phyloP scores from a whole-genome alignment of 139 green algal genomes.

The Picochlorum sp. region DNA sequence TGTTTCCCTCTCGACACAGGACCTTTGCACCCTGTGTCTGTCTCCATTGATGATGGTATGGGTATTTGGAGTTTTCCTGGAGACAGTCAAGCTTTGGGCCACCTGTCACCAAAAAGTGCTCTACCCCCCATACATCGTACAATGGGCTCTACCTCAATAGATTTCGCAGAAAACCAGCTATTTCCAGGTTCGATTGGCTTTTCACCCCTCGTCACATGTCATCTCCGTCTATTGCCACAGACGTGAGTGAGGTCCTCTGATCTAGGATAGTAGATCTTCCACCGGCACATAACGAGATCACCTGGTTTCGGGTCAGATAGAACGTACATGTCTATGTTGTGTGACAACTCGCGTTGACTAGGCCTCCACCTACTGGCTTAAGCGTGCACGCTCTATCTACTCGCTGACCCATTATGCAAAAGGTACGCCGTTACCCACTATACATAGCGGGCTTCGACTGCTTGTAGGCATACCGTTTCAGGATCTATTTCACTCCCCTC shows the following conservation, averaged over 20 bases:
- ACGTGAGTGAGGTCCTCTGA: slow-evolving; percentile 48
- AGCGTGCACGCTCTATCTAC: slow-evolving; percentile 41
- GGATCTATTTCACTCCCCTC: slow-evolving; percentile 46
- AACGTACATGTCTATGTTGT: slow-evolving; percentile 20
- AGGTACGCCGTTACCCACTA: slow-evolving; percentile 46
- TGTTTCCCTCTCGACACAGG: slow-evolving; percentile 56
- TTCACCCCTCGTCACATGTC: slow-evolving; percentile 58
- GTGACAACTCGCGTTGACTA: slow-evolving; percentile 45
- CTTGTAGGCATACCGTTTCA: slow-evolving; percentile 46
- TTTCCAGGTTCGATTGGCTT: slow-evolving; percentile 54
- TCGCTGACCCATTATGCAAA: slow-evolving; percentile 65
- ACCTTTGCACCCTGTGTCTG: slow-evolving; percentile 52
- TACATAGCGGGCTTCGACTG: slow-evolving; percentile 27
- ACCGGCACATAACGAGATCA: slow-evolving; percentile 55
- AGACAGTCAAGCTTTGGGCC: slow-evolving; percentile 37
- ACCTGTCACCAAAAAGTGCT: slow-evolving; percentile 41
- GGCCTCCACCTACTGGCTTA: slow-evolving; percentile 47
- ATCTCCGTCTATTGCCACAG: slow-evolving; percentile 53
- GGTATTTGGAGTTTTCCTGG: slow-evolving; percentile 57
- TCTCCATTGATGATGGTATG: slow-evolving; percentile 7
- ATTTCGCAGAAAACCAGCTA: slow-evolving; percentile 61
- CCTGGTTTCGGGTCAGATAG: slow-evolving; percentile 53
- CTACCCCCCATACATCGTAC: slow-evolving; percentile 33
- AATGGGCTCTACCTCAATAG: slow-evolving; percentile 42
- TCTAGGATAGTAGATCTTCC: slow-evolving; percentile 43